phyloP scores from a whole-genome alignment of 495 filamentous ascomycete species.

The Platismatia glauca region DNA sequence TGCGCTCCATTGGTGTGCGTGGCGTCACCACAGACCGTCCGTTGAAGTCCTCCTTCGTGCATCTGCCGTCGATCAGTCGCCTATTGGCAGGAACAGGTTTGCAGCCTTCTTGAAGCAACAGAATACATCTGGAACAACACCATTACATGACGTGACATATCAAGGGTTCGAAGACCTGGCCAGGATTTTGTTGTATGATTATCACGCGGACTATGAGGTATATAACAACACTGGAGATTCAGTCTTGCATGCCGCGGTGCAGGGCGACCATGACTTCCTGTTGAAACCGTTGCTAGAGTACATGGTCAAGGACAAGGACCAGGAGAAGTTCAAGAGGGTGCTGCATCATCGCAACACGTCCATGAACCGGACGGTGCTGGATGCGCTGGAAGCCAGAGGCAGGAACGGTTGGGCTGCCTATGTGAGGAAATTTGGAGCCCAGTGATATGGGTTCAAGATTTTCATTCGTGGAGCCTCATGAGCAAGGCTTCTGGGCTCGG shows the following conservation, averaged over 20 bases:
- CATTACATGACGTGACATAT: not conserved
- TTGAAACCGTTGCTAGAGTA: conserved; percentile 5
- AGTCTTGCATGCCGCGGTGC: conserved; percentile 9
- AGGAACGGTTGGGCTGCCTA: conserved; percentile 1
- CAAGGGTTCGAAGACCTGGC: conserved; percentile 5
- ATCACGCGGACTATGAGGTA: conserved; percentile 8
- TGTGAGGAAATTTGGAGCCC: not conserved
- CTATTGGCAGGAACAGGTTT: not conserved
- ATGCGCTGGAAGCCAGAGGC: conserved; percentile 1
- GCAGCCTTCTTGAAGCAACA: conserved; percentile 4
- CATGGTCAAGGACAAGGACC: conserved; percentile 2
- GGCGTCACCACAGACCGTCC: conserved; percentile 1
- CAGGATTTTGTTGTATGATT: not conserved
- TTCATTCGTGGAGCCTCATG: no score
- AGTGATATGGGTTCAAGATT: not conserved
- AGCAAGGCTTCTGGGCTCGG: no score
- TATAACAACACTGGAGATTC: conserved; percentile 9
- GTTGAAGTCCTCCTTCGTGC: conserved; percentile 4
- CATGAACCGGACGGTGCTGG: conserved; percentile 3
- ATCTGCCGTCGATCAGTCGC: not conserved
- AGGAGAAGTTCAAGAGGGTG: conserved; percentile 1
- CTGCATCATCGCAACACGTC: not conserved
- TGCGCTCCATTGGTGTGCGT: conserved; percentile 12
- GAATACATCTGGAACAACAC: not conserved
- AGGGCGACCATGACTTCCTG: conserved; percentile 1